Percentiles rank a stretch among this genome's conserved stretches.
phyloP scores from a whole-genome alignment of 106 monocot genomes.

The Dendrobium catenatum region DNA sequence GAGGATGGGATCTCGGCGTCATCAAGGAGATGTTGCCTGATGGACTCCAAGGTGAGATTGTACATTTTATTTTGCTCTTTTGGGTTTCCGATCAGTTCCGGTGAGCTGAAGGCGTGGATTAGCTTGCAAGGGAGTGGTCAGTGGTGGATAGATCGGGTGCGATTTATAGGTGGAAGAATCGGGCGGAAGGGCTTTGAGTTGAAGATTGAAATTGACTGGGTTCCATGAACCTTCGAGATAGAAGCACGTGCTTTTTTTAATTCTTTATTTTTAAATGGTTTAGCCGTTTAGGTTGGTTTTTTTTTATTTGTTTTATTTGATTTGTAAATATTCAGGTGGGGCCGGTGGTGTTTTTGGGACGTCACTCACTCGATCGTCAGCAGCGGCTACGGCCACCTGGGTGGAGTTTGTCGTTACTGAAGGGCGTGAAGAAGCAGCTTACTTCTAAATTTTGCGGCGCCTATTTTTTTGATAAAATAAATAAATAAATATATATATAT shows the following conservation, averaged over 20 bases:
- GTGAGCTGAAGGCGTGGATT: background rate
- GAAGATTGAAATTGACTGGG: background rate
- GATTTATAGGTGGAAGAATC: background rate
- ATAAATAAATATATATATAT: too few relatives aligned
- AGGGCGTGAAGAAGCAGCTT: too few relatives aligned
- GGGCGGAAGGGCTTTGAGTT: background rate
- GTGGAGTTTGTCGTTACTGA: too few relatives aligned
- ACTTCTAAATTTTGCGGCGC: too few relatives aligned
- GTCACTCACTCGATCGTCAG: too few relatives aligned
- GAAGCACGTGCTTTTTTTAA: background rate
- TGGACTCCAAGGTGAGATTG: background rate
- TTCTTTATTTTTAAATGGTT: background rate
- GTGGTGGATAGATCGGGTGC: background rate
- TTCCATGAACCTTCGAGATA: background rate
- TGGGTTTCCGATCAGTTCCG: background rate
- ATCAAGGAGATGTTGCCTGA: constrained; percentile 7
- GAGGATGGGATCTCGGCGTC: constrained; percentile 1
- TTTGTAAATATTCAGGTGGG: too few relatives aligned
- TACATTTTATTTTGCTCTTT: background rate
- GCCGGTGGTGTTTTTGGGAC: too few relatives aligned
- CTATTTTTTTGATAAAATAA: too few relatives aligned
- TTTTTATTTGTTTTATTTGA: too few relatives aligned
- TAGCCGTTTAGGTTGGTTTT: too few relatives aligned
- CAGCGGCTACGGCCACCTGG: too few relatives aligned
- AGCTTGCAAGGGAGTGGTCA: background rate